Evolutionary conservation across 345 rosid genomes (phyloP).

Genomic region (Euphorbia lathyris): DNA sequence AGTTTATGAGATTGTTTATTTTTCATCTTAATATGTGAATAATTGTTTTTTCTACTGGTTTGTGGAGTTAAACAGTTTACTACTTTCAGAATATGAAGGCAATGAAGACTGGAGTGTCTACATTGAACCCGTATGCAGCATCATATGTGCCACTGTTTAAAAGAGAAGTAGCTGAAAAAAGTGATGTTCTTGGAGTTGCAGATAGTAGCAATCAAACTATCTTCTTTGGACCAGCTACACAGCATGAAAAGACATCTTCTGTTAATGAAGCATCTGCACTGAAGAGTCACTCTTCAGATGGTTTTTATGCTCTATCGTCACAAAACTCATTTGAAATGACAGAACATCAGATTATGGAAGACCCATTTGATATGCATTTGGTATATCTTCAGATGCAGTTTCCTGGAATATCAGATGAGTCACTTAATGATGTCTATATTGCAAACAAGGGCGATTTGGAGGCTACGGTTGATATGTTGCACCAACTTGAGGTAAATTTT

Average conservation of each 20-base stretch:
- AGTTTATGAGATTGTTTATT: no score
- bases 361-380: slow-evolving; percentile 65
- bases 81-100: slow-evolving; percentile 15
- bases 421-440: slow-evolving; percentile 65
- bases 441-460: slow-evolving; percentile 75
- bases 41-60: not conserved
- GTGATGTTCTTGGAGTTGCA: slow-evolving; percentile 15
- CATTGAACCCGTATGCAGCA: slow-evolving; percentile 76
- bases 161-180: slow-evolving; percentile 38
- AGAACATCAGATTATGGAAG: slow-evolving; percentile 50
- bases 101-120: slow-evolving; percentile 63
- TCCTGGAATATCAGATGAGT: slow-evolving; percentile 66
- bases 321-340: slow-evolving; percentile 25
- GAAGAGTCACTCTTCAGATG: slow-evolving; percentile 33
- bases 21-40: not conserved
- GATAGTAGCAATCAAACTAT: slow-evolving; percentile 26
- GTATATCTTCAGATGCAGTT: slow-evolving; percentile 61
- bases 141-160: slow-evolving; percentile 69
- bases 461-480: slow-evolving; percentile 77
- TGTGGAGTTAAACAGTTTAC: slow-evolving; percentile 15
- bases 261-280: slow-evolving; percentile 24
- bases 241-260: slow-evolving; percentile 27
- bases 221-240: slow-evolving; percentile 31
- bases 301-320: slow-evolving; percentile 32
- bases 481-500: slow-evolving; percentile 69